Evolutionary conservation across 1,284 basidiomycete genomes (phyloP), one percentile per base, ranked within the genome.

Genomic region (Austroboletus niveus): DNA sequence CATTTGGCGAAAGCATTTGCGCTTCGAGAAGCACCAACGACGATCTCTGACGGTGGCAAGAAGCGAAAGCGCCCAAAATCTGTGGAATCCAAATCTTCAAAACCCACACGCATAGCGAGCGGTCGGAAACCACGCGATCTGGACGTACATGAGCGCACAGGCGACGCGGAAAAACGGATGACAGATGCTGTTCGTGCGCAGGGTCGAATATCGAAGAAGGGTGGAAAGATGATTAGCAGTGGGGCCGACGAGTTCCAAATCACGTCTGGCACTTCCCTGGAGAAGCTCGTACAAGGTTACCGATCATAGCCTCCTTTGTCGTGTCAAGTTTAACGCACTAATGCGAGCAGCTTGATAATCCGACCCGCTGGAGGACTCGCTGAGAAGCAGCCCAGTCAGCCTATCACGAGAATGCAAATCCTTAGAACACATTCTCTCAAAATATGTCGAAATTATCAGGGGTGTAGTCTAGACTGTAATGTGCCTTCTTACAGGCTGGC

Each of bases 1-100:
- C 97, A 99, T 75, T 72, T 99, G 22, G 96, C 97, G 36, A 99
- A 99, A 71, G 84, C 94, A 0, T 99, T 99, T 65, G 94, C 93
- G 0, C 78, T 99, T 47, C 87, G 97, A 35, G 96, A 98, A 56
- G 92, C 96, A 2, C 97, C 97, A 0, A 88, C 80, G 30, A 72
- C 82, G 2, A 80, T 93, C 42, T 77, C 74, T 20, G 68, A 68
- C 7, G 61, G 68, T 7, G 60, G 60, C 36, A 66, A 56, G 48
- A 65, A 63, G 49, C 52, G 47, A n/a, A 59, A 51, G 5, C 38
- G 53, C n/a, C 56, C 59, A 44, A 63, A 56, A 52, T 58, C 45
- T 38, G 53, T 54, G 17, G 64, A 67, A 57, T 77, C 73, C 54
- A 75, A 77, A 12, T 64, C 70, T 17, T 12, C 20, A 2, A 55